Evolutionary conservation across 306 rosid species (phyloP).

Genomic region (Quercus robur): DNA sequence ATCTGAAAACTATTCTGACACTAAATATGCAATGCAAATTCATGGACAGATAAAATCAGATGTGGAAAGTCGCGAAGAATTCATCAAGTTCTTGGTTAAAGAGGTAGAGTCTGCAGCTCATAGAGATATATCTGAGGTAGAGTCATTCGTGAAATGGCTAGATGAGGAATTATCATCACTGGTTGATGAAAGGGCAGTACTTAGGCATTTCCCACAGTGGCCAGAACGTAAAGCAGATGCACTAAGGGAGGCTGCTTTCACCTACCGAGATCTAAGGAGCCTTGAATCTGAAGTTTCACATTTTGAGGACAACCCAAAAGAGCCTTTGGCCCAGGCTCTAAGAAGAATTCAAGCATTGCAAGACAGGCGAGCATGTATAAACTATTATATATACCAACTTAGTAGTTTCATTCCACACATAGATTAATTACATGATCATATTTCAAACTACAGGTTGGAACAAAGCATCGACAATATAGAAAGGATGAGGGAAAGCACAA

Average conservation of each 20-base stretch:
- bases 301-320: constrained; percentile 64
- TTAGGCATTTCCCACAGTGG: constrained; percentile 84
- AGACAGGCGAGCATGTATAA: constrained; percentile 94
- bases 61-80: constrained; percentile 74
- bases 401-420: neutral
- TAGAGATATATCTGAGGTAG: constrained; percentile 60
- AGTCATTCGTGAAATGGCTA: constrained; percentile 72
- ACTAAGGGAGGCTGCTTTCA: constrained; percentile 78
- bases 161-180: constrained; percentile 69
- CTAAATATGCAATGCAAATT: neutral
- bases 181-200: constrained; percentile 84
- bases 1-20: neutral
- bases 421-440: neutral
- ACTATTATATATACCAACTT: neutral
- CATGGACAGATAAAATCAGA: constrained; percentile 72
- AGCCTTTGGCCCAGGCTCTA: constrained; percentile 44
- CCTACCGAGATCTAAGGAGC: constrained; percentile 66
- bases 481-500: constrained; percentile 65
- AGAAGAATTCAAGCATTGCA: constrained; percentile 77
- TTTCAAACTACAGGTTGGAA: constrained; percentile 63
- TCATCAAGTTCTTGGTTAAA: constrained; percentile 52
- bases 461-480: constrained; percentile 58
- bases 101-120: constrained; percentile 61
- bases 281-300: constrained; percentile 58
- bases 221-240: constrained; percentile 91